A percentile compares a stretch with the other conserved stretches of the same genome.
Evolutionary conservation across 768 basidiomycete genomes (phyloP).

Genomic region (Leucosporidium creatinivorum): DNA sequence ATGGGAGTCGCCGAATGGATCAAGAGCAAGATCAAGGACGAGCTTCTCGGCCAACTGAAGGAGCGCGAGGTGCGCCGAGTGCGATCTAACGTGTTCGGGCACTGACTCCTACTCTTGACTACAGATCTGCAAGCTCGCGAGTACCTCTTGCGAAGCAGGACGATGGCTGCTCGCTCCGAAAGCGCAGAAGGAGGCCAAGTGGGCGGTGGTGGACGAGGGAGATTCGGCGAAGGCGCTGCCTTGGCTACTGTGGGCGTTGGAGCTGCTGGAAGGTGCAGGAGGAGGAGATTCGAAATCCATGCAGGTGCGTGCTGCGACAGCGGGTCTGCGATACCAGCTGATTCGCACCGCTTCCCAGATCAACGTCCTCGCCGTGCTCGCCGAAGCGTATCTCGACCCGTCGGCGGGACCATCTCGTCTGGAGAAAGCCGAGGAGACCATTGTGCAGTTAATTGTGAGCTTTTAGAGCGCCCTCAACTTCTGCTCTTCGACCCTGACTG

Average conservation of each 20-base stretch:
- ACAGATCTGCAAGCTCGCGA: not conserved
- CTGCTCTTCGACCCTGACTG: too few relatives aligned
- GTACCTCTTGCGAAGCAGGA: not conserved
- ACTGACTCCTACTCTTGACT: too few relatives aligned
- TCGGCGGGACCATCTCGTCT: not conserved
- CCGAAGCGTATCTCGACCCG: not conserved
- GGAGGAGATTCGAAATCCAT: too few relatives aligned
- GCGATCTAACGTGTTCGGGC: too few relatives aligned
- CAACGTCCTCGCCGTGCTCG: not conserved
- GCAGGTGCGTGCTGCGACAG: too few relatives aligned
- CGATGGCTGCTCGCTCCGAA: not conserved
- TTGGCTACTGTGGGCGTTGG: too few relatives aligned
- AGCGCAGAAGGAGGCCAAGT: not conserved
- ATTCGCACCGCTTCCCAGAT: not conserved
- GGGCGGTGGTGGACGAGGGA: not conserved
- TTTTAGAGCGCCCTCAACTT: too few relatives aligned
- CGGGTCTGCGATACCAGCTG: too few relatives aligned
- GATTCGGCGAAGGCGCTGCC: too few relatives aligned
- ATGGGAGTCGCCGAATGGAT: constrained; percentile 2
- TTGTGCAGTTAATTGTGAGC: constrained; percentile 5
- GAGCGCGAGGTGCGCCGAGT: not conserved
- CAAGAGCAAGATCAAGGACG: not conserved
- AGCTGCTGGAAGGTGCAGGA: too few relatives aligned
- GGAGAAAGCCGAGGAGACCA: not conserved
- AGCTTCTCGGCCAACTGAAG: not conserved